Percentiles rank a stretch among this genome's conserved stretches.
Conservation (phyloP, 805 yeast genomes). For the Candida multigemmis region DNA sequence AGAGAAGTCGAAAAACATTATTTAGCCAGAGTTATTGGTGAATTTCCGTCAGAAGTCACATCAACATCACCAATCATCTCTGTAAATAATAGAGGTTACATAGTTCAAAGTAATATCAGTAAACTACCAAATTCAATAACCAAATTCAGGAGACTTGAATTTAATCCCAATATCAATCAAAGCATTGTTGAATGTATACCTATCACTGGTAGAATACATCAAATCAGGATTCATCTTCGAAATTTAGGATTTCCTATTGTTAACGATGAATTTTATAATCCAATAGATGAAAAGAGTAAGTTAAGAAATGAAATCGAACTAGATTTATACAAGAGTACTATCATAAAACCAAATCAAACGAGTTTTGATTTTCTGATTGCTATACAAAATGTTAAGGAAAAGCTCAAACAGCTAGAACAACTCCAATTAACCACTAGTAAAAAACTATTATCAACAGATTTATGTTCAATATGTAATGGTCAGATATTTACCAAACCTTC, state of each 20-base stretch:
- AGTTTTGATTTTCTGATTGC: neutral
- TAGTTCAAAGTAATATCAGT: slow-evolving; percentile 18
- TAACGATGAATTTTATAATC: slow-evolving; percentile 49
- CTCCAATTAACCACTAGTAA: too few species aligned
- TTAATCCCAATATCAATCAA: slow-evolving; percentile 16
- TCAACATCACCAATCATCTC: slow-evolving; percentile 33
- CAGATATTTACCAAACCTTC: too few species aligned
- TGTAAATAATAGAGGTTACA: slow-evolving; percentile 23
- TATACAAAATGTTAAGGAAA: too few species aligned
- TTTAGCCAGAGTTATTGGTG: slow-evolving; percentile 33
- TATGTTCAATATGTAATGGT: too few species aligned
- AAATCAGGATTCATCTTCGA: slow-evolving; percentile 46
- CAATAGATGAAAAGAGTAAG: slow-evolving; percentile 6
- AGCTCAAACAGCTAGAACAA: too few species aligned
- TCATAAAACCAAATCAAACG: slow-evolving; percentile 3
- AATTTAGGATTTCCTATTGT: slow-evolving; percentile 76
- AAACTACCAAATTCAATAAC: slow-evolving; percentile 24
- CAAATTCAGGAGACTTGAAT: slow-evolving; percentile 18
- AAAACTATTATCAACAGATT: too few species aligned
- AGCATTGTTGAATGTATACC: slow-evolving; percentile 43
- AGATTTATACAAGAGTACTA: slow-evolving; percentile 10
- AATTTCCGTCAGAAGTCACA: slow-evolving; percentile 24
- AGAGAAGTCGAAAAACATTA: slow-evolving; percentile 30
- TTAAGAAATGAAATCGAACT: slow-evolving; percentile 14
- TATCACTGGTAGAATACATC: slow-evolving; percentile 47